These are phyloP conservation scores for Trifolium subterraneum DNA, from an alignment of 306 rosid genomes.

Conservation along the genomic window DNA sequence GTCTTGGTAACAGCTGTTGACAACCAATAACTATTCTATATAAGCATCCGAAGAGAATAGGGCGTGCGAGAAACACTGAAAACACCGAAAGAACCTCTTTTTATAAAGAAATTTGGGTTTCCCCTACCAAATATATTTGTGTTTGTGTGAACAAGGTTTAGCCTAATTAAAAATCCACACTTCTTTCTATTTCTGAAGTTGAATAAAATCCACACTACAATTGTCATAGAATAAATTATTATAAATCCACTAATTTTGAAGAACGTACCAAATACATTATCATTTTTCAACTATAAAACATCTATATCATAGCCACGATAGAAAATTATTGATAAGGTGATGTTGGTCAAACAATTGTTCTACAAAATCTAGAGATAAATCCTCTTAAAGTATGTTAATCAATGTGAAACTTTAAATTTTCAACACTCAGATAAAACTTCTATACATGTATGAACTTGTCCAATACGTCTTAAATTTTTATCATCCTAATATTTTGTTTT, in stretches of 20 bases:
- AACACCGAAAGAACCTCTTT: too few species aligned
- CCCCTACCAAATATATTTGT: too few species aligned
- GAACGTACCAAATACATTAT: background rate
- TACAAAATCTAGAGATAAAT: background rate
- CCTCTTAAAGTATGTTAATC: background rate
- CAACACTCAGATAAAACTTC: background rate
- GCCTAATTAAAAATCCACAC: background rate
- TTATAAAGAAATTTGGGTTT: too few species aligned
- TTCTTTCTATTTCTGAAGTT: background rate
- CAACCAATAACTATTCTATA: background rate
- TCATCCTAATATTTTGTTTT: background rate
- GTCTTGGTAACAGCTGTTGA: background rate
- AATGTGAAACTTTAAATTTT: background rate
- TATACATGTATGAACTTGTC: background rate
- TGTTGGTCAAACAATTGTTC: background rate
- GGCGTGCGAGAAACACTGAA: too few species aligned
- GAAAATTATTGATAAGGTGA: background rate
- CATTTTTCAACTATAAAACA: background rate
- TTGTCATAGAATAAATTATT: background rate
- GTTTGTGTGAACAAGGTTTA: too few species aligned
- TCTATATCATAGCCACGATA: background rate
- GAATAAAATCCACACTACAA: background rate
- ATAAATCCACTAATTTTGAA: background rate
- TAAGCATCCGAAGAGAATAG: too few species aligned
- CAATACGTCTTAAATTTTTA: background rate